These are phyloP conservation scores for Naganishia randhawae DNA, from an alignment of 768 basidiomycete genomes.

Conservation along the genomic window DNA sequence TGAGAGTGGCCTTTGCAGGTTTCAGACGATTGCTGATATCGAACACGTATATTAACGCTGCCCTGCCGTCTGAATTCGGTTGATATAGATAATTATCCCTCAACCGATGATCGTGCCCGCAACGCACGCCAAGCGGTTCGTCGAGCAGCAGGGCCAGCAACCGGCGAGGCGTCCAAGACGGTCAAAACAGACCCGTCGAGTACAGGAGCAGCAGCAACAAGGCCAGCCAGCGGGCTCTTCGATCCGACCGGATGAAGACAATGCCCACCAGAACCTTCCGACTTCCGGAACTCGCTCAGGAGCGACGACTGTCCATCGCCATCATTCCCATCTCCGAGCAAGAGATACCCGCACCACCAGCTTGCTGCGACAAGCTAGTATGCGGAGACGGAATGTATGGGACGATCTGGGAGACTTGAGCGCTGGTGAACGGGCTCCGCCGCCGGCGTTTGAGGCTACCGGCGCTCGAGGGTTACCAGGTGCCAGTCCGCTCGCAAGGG, in stretches of 20 bases:
- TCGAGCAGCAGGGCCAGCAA: not conserved
- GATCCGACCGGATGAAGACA: not conserved
- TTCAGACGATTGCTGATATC: too few relatives aligned
- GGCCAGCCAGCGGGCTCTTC: not conserved
- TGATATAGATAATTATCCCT: slow-evolving; percentile 7
- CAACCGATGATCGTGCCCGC: slow-evolving; percentile 6
- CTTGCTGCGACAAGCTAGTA: slow-evolving; percentile 18
- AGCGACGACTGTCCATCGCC: not conserved
- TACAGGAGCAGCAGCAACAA: too few relatives aligned
- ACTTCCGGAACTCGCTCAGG: not conserved
- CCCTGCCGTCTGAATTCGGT: too few relatives aligned
- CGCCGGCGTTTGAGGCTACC: not conserved
- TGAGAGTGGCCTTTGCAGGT: not conserved
- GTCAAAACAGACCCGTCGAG: not conserved
- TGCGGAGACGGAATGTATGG: slow-evolving; percentile 27
- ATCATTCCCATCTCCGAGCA: slow-evolving; percentile 2
- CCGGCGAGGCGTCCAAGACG: not conserved
- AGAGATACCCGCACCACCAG: not conserved
- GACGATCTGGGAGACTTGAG: slow-evolving; percentile 6
- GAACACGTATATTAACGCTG: too few relatives aligned
- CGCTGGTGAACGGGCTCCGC: not conserved
- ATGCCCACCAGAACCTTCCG: not conserved
- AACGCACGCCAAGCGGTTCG: not conserved
- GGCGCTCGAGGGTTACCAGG: not conserved
- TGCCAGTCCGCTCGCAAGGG: not conserved